phyloP scores from a whole-genome alignment of 192 early-diverging fungal genomes.

The Backusella macrospora region DNA sequence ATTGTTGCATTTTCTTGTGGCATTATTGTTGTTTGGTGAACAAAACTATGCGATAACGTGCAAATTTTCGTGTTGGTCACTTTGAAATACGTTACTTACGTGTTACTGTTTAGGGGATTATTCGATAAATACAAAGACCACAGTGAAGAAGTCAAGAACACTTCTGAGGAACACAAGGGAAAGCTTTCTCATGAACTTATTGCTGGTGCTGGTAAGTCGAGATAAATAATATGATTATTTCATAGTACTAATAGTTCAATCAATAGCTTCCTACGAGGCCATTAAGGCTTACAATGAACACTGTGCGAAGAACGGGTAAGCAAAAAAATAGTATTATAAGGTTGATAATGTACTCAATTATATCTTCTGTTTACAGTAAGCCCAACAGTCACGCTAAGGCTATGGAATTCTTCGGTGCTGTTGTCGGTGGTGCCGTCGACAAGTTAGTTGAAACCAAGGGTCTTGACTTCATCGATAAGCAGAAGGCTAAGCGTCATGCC shows the following conservation, averaged over 20 bases:
- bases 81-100: background rate
- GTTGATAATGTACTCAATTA: background rate
- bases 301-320: conserved; percentile 33
- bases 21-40: background rate
- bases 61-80: background rate
- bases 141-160: conserved; percentile 27
- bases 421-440: conserved; percentile 49
- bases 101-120: conserved; percentile 30
- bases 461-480: conserved; percentile 49
- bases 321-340: background rate
- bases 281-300: conserved; percentile 39
- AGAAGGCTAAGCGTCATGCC: conserved; percentile 53
- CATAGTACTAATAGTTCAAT: background rate
- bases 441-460: conserved; percentile 56
- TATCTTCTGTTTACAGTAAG: conserved; percentile 15
- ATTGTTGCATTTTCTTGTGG: background rate
- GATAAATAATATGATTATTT: background rate
- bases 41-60: background rate
- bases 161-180: conserved; percentile 27
- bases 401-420: conserved; percentile 49
- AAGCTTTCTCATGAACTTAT: conserved; percentile 42
- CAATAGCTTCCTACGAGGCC: conserved; percentile 36
- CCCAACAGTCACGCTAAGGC: conserved; percentile 41
- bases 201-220: conserved; percentile 42
- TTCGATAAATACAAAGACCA: conserved; percentile 21